Conservation (phyloP, 1,284 basidiomycete genomes). For the Austroboletus niveus region DNA sequence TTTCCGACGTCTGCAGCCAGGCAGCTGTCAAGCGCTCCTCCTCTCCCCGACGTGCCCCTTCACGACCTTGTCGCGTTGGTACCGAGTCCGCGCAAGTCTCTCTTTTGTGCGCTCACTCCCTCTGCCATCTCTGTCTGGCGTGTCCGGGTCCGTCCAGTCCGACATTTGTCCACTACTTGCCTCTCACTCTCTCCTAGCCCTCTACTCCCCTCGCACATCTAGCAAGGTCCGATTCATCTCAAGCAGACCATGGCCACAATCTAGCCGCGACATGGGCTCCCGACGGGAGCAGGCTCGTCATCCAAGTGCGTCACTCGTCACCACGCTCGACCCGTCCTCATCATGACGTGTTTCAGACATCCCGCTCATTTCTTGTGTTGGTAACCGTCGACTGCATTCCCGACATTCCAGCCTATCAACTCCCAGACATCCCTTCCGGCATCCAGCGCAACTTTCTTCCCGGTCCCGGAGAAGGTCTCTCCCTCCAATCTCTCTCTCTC, state of each 20-base stretch:
- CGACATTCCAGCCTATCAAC: constrained; percentile 54
- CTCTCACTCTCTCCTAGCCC: constrained; percentile 52
- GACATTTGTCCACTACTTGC: background rate
- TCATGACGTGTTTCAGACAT: constrained; percentile 50
- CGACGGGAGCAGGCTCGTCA: constrained; percentile 73
- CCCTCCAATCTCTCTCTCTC: constrained; percentile 61
- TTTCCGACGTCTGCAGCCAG: constrained; percentile 77
- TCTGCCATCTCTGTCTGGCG: constrained; percentile 77
- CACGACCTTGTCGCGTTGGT: constrained; percentile 60
- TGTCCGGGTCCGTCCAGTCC: constrained; percentile 63
- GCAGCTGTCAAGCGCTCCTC: constrained; percentile 64
- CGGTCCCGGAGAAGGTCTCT: constrained; percentile 76
- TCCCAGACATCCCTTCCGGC: constrained; percentile 49
- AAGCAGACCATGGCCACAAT: constrained; percentile 81
- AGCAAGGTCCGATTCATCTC: constrained; percentile 71
- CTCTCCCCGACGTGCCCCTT: constrained; percentile 58
- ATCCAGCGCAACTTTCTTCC: constrained; percentile 67
- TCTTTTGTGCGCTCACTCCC: constrained; percentile 75
- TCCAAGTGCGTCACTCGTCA: constrained; percentile 55
- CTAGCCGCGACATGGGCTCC: constrained; percentile 73
- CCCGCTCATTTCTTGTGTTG: constrained; percentile 75
- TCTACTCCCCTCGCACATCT: constrained; percentile 75
- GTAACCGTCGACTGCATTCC: constrained; percentile 65
- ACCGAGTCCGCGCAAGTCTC: constrained; percentile 69
- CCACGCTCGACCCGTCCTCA: constrained; percentile 1